phyloP scores from a whole-genome alignment of 352 stramenopile genomes.

The Globisporangium orthogonon region DNA sequence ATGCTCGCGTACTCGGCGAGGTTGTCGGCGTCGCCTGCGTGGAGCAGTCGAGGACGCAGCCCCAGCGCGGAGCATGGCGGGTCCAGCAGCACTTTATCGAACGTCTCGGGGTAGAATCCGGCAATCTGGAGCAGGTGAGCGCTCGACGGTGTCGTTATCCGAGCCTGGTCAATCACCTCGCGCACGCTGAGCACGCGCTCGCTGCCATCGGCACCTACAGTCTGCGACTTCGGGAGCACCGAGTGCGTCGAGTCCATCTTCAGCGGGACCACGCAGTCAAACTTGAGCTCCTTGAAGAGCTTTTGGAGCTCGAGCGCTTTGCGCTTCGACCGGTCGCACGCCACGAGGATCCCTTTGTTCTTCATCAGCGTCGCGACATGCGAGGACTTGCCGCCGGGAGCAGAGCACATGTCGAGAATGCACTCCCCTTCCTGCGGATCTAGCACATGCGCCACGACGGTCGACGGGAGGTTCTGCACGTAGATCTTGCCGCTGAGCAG shows the following conservation, averaged over 20 bases:
- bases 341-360: slow-evolving; percentile 79
- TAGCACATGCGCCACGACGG: slow-evolving; percentile 88
- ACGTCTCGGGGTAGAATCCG: slow-evolving; percentile 90
- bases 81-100: slow-evolving; percentile 92
- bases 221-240: slow-evolving; percentile 45
- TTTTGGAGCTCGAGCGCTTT: slow-evolving; percentile 80
- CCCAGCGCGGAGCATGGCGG: slow-evolving; percentile 90
- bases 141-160: slow-evolving; percentile 31
- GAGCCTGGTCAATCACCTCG: slow-evolving; percentile 55
- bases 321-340: slow-evolving; percentile 89
- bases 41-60: slow-evolving; percentile 86
- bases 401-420: slow-evolving; percentile 93
- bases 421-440: slow-evolving; percentile 76
- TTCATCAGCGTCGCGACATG: slow-evolving; percentile 91
- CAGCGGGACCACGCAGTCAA: slow-evolving; percentile 52
- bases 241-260: slow-evolving; percentile 89
- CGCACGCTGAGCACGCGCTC: slow-evolving; percentile 28
- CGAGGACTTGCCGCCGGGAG: slow-evolving; percentile 91
- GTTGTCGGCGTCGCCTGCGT: slow-evolving; percentile 67
- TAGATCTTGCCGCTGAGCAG: slow-evolving; percentile 82
- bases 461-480: slow-evolving; percentile 92
- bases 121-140: slow-evolving; percentile 72
- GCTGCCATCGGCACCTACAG: not conserved
- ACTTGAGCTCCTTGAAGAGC: slow-evolving; percentile 61
- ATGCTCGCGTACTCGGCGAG: slow-evolving; percentile 78